These are phyloP conservation scores for Hydnomerulius pinastri DNA, from an alignment of 768 basidiomycete species.

Conservation along the genomic window DNA sequence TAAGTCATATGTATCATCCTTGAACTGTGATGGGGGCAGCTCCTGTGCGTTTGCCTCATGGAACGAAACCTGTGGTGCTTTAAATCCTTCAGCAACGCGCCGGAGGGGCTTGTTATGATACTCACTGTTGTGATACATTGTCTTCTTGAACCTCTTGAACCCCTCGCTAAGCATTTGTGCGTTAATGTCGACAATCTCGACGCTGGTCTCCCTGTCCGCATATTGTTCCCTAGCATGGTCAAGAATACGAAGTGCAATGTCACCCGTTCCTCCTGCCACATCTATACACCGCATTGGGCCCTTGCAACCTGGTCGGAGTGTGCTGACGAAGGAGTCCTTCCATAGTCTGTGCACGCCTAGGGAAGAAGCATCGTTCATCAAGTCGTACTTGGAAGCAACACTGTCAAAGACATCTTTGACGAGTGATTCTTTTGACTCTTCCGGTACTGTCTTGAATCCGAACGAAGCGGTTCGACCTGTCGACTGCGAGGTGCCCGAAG, in stretches of 20 bases:
- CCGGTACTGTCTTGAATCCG: slow-evolving; percentile 88
- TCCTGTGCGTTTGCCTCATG: slow-evolving; percentile 91
- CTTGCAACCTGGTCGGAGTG: slow-evolving; percentile 73
- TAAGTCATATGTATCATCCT: slow-evolving; percentile 84
- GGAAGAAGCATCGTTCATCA: slow-evolving; percentile 99
- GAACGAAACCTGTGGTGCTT: slow-evolving; percentile 92
- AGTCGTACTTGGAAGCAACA: slow-evolving; percentile 92
- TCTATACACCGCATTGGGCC: slow-evolving; percentile 85
- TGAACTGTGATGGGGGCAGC: slow-evolving; percentile 65
- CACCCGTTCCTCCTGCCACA: slow-evolving; percentile 96
- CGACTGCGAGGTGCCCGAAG: slow-evolving; percentile 9
- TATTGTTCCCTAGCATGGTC: slow-evolving; percentile 89
- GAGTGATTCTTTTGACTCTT: slow-evolving; percentile 83
- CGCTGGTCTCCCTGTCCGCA: slow-evolving; percentile 85
- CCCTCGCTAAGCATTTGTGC: slow-evolving; percentile 95
- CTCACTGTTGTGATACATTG: slow-evolving; percentile 97
- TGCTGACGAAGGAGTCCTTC: slow-evolving; percentile 89
- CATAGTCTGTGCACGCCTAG: slow-evolving; percentile 94
- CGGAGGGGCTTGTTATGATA: slow-evolving; percentile 8
- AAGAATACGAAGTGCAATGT: slow-evolving; percentile 92
- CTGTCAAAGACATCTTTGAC: slow-evolving; percentile 95
- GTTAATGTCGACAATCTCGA: slow-evolving; percentile 94
- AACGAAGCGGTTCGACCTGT: slow-evolving; percentile 72
- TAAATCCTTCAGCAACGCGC: slow-evolving; percentile 3
- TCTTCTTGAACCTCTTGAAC: slow-evolving; percentile 86